Evolutionary conservation across 371 early-diverging fungal species (phyloP), one percentile per base, ranked within the genome.

Genomic region (Mortierella sp.): DNA sequence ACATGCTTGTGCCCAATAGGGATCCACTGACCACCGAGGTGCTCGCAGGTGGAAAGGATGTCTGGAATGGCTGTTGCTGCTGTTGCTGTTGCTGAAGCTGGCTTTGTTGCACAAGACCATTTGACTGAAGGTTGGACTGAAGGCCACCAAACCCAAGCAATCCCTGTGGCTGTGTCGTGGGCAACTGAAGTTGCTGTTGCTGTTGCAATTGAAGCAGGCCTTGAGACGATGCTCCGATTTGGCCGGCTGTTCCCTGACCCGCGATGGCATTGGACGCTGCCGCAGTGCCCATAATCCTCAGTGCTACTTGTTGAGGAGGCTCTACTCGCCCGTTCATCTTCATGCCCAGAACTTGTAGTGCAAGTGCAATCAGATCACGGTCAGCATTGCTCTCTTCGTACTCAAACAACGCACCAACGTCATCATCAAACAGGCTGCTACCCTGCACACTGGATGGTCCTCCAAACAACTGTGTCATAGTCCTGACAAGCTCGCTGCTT

Each of bases 281-380:
- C 0, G 86, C 86, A 21, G 88, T 87, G 68, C 85, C 88, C 66
- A 92, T 89, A 64, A 92, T 89, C 30, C 85, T 72, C 88, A 90
- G 88, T 24, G 91, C 94, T 51, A 88, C 86, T 24, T 86, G 84
- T 26, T 88, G 81, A 2, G 90, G 87, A 57, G 87, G 87, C 51
- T 89, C 91, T 27, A 91, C 80, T 67, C 86, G 86, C 10, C 91
- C 91, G 5, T 88, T 90, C 89, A 90, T 91, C 72, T 91, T 85
- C 65, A 95, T 78, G 3, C 94, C 94, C 6, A 94, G 85, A 0
- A 94, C 92, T 55, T 94, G 93, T 59, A 95, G 65, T 2, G 93
- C 93, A 34, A 95, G 81, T 58, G 92, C 93, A 73, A 94, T 86
- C 47, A 95, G 68, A 27, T 92, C 92, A 41, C 90, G 86, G 51